A percentile compares a stretch with the other conserved stretches of the same genome.
These are phyloP conservation scores for Cystobasidium slooffiae DNA, from an alignment of 1,284 basidiomycete species.

Conservation along the genomic window DNA sequence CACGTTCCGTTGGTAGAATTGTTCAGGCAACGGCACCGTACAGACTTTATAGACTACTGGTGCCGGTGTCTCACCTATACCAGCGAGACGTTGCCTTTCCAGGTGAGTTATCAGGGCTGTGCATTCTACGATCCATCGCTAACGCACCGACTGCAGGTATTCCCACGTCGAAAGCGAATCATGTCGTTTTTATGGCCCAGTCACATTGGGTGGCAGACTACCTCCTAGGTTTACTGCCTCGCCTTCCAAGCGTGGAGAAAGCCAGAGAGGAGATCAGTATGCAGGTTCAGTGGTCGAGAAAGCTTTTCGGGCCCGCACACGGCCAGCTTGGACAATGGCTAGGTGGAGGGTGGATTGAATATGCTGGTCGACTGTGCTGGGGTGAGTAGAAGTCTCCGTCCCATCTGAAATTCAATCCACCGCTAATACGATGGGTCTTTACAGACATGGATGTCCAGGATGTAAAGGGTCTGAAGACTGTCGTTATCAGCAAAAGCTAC, in stretches of 20 bases:
- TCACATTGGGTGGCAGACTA: conserved; percentile 52
- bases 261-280: conserved; percentile 48
- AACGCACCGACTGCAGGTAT: conserved; percentile 1
- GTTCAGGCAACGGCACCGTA: conserved; percentile 40
- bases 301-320: conserved; percentile 49
- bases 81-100: conserved; percentile 48
- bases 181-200: conserved; percentile 48
- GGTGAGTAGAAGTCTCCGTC: conserved; percentile 1
- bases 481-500: conserved; percentile 45
- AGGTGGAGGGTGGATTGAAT: conserved; percentile 49
- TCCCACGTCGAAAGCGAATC: conserved; percentile 44
- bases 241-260: conserved; percentile 37
- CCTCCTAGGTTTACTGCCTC: conserved; percentile 46
- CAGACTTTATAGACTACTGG: conserved; percentile 48
- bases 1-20: conserved; percentile 33
- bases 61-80: conserved; percentile 46
- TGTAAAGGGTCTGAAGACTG: conserved; percentile 45
- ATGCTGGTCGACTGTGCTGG: conserved; percentile 48
- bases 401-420: neutral
- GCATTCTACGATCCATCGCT: neutral
- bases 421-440: neutral
- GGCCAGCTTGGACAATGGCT: conserved; percentile 47
- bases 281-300: conserved; percentile 48
- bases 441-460: conserved; percentile 48
- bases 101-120: conserved; percentile 35